phyloP scores from a whole-genome alignment of 225 moss, liverwort and hornwort genomes.

The Asterella californica region DNA sequence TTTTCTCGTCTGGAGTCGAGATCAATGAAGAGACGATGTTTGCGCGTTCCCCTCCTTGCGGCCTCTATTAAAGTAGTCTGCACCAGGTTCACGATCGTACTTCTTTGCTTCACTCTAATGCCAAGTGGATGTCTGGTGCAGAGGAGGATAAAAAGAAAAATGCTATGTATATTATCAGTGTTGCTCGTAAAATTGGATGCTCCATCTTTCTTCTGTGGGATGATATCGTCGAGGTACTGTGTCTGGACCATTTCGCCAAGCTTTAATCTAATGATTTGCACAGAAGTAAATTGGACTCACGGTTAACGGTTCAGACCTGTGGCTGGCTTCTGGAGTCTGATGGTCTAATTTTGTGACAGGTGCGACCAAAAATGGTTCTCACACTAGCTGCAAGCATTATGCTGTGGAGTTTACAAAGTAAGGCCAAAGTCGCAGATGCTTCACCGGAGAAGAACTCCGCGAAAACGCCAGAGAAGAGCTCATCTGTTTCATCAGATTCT shows the following conservation, averaged over 20 bases:
- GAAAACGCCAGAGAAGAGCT: neutral
- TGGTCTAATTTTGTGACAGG: constrained; percentile 39
- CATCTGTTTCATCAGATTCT: constrained; percentile 10
- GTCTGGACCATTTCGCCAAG: neutral
- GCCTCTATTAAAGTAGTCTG: neutral
- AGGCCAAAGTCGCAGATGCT: constrained; percentile 52
- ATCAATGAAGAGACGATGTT: neutral
- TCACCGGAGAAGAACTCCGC: constrained; percentile 17
- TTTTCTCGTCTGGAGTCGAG: neutral
- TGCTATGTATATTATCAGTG: constrained; percentile 92
- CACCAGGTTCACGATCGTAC: neutral
- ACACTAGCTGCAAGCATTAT: constrained; percentile 86
- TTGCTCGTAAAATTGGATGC: constrained; percentile 95
- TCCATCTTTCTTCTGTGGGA: constrained; percentile 93
- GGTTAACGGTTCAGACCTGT: too few relatives aligned
- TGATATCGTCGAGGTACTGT: constrained; percentile 87
- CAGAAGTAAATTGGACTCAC: neutral
- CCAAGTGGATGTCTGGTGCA: constrained; percentile 36
- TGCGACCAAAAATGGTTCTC: constrained; percentile 90
- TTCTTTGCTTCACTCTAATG: neutral
- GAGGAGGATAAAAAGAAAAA: constrained; percentile 89
- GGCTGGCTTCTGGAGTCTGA: neutral
- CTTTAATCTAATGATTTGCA: neutral
- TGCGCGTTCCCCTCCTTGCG: neutral
- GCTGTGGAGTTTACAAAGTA: constrained; percentile 88